Conservation (phyloP, 148 eudicot species). For the Camellia japonica region DNA sequence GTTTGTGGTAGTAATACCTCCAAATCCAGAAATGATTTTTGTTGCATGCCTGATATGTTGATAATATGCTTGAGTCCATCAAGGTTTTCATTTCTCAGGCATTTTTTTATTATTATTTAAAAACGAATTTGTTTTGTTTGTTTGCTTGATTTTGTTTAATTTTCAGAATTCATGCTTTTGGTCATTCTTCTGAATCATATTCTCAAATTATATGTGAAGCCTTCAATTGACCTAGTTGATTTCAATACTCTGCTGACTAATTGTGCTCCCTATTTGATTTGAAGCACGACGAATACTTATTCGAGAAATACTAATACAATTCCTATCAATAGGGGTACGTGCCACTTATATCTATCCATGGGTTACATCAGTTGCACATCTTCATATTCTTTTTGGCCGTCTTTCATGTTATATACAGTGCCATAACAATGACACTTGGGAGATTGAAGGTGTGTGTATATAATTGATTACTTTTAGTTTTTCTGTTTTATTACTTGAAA, state of each 20-base stretch:
- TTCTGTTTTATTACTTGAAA: slow-evolving; percentile 4
- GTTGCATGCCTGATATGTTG: not conserved
- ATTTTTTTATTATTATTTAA: too few species aligned
- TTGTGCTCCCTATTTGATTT: not conserved
- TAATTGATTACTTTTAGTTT: not conserved
- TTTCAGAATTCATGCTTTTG: not conserved
- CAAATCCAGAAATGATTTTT: not conserved
- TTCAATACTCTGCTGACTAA: not conserved
- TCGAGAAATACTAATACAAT: slow-evolving; percentile 15
- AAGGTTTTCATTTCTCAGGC: not conserved
- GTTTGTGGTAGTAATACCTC: not conserved
- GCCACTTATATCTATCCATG: slow-evolving; percentile 68
- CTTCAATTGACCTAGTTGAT: not conserved
- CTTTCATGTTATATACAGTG: slow-evolving; percentile 75
- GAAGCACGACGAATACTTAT: not conserved
- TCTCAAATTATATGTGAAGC: not conserved
- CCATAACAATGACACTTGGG: slow-evolving; percentile 82
- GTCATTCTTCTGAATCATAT: not conserved
- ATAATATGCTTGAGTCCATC: not conserved
- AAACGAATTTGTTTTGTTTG: not conserved
- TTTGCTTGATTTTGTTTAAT: not conserved
- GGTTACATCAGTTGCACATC: slow-evolving; percentile 86
- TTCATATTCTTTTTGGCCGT: slow-evolving; percentile 95
- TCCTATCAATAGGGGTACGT: slow-evolving; percentile 51
- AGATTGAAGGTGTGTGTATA: slow-evolving; percentile 57